Base-by-base conservation (phyloP, 306 rosid species). In the Vigna trinervia region DNA sequence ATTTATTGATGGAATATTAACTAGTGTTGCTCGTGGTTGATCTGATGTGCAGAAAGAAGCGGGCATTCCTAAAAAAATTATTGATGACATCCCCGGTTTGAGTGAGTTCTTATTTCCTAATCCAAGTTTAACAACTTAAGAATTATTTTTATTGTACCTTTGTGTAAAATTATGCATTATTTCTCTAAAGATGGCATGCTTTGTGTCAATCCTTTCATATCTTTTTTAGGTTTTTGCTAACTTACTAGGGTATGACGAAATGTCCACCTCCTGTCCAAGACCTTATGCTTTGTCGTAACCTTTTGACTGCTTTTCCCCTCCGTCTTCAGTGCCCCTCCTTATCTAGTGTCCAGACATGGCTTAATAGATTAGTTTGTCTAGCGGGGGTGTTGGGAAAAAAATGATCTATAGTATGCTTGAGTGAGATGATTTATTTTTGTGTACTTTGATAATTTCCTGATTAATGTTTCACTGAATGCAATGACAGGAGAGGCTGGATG, bases 401-500 rank as follows among this genome's bases (percentile, higher is more conserved):
- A 5, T 9, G 72, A 50, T 15, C n/a, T 34, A 51, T 48, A 19
- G 26, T 53, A 19, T 43, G 34, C 20, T 51, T 51, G 75, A 64
- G 32, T 64, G 66, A 73, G 26, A 30, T 78, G 51, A 60, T 56
- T 41, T 66, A 51, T 48, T 66, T 70, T 77, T 47, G 61, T 23
- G 7, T 45, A 30, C 46, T 69, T 73, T 67, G 30, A 43, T 56
- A 76, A 68, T 34, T 73, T 75, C 64, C 60, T 71, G 50, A 80
- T 67, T 64, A 68, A 70, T 78, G 74, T 62, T 75, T 84, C 81
- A 69, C 36, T 81, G 36, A 71, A 79, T 88, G 78, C 86, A 71
- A 81, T 78, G 19, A 85, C 82, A 95, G 99, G 89, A 83, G 98
- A 89, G 83, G 99, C 97, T 50, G 98, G 97, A 51, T 92, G 98